Base-by-base conservation (phyloP, 2,329 filamentous ascomycete species). In the Elsinoe necatrix region DNA sequence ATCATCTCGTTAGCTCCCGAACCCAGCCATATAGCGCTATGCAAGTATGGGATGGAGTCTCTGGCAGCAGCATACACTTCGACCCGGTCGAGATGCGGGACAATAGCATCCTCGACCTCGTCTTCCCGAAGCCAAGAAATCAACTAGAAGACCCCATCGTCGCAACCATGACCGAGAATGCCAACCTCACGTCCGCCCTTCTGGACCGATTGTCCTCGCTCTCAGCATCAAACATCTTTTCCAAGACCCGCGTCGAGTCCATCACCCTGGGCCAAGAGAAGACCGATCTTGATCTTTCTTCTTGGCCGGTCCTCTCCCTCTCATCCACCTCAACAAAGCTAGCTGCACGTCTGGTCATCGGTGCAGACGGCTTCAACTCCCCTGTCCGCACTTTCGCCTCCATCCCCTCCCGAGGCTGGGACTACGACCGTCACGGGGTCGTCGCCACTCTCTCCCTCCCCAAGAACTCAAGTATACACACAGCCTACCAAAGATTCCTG, bases 41-140 rank as follows among this genome's bases (percentile, higher is more conserved):
- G 93, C 87, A 95, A 70, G 93, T 97, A 29, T 98, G 95, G 93
- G 93, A 98, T 70, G 95, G 92, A 60, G 82, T 95, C 57, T 88
- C 87, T 39, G 90, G 84, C 58, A 88, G 90, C 34, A 82, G 85
- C 63, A 93, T 98, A 68, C 86, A 89, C 63, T 98, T 98, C 70
- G 68, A 71, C 59, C 63, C 64, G 1, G 16, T 62, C 23, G 63
- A 68, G 9, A 47, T 56, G 42, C 23, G 41, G 16, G 23, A 56
- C 5, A 56, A 18, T 27, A 56, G 25, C 21, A 48, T 55, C 45
- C 18, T 45, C 35, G 29, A 58, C 37, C 18, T 34, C 55, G 1
- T 55, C 35, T 42, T 52, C 21, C 43, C 37, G 7, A 35, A 47
- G 18, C 56, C 56, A 9, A 14, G 18, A 9, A 41, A 18, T 16